A percentile compares a stretch with the other conserved stretches of the same genome.
These are phyloP conservation scores for Chimonanthus salicifolius DNA, from an alignment of 164 flowering plant species.

Conservation along the genomic window DNA sequence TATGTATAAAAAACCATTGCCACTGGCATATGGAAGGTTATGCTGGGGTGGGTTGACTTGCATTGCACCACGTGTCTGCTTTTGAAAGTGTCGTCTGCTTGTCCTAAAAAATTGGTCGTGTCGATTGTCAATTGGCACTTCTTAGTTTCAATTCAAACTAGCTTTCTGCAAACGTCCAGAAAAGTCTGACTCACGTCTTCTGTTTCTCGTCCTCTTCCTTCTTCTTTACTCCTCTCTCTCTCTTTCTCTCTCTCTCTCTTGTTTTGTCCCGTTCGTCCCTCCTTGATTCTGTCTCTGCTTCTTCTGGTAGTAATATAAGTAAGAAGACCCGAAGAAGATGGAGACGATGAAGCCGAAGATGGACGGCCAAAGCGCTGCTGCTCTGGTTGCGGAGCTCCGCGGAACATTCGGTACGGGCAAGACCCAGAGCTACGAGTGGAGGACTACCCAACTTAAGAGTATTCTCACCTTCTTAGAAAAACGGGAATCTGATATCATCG, in stretches of 20 bases:
- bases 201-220: not conserved
- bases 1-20: too few species aligned
- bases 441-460: constrained; percentile 9
- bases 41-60: too few species aligned
- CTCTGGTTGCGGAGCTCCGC: constrained; percentile 9
- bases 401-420: constrained; percentile 3
- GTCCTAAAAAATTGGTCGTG: too few species aligned
- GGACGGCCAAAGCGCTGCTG: not conserved
- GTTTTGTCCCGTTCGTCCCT: not conserved
- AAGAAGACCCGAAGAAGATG: not conserved
- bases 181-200: not conserved
- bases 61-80: too few species aligned
- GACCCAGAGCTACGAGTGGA: constrained; percentile 16
- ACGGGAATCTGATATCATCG: not conserved
- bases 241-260: not conserved
- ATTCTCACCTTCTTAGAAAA: constrained; percentile 4
- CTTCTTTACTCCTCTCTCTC: not conserved
- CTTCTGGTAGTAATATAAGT: not conserved
- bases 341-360: not conserved
- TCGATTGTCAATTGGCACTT: too few species aligned
- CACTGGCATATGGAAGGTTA: too few species aligned
- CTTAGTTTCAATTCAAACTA: too few species aligned
- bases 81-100: too few species aligned
- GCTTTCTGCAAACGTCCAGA: too few species aligned
- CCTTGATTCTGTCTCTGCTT: not conserved